Percentiles rank a stretch among this genome's conserved stretches.
These are phyloP conservation scores for Dioszegia aurantiaca DNA, from an alignment of 768 basidiomycete species.

Conservation along the genomic window DNA sequence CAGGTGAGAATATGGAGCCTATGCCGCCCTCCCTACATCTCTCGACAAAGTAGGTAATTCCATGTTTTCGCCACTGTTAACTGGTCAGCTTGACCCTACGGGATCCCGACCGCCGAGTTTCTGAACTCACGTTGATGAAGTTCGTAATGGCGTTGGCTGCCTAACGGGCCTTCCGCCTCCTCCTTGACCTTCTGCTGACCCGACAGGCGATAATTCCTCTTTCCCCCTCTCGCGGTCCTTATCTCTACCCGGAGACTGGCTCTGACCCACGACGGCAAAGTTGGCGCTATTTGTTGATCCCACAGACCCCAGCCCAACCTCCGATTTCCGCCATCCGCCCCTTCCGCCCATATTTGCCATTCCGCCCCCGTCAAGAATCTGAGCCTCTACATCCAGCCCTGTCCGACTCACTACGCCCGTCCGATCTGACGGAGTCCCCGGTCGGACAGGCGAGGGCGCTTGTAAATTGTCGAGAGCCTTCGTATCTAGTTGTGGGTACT, in stretches of 20 bases:
- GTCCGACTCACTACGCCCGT: constrained; percentile 39
- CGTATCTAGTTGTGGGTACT: constrained; percentile 5
- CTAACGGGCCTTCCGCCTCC: constrained; percentile 5
- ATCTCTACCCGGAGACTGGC: neutral
- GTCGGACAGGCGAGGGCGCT: constrained; percentile 22
- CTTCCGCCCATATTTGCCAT: constrained; percentile 42
- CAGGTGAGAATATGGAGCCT: too few relatives aligned
- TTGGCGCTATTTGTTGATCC: neutral
- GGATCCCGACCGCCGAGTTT: neutral
- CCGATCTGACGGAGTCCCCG: constrained; percentile 46
- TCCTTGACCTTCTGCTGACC: neutral
- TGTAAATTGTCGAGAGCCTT: constrained; percentile 12
- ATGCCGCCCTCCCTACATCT: too few relatives aligned
- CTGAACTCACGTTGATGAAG: constrained; percentile 24
- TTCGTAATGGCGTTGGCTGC: constrained; percentile 26
- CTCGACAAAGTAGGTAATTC: neutral
- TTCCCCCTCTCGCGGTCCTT: neutral
- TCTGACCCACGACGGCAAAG: too few relatives aligned
- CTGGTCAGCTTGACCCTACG: constrained; percentile 2
- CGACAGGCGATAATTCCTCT: constrained; percentile 1
- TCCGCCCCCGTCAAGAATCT: constrained; percentile 52
- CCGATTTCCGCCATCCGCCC: constrained; percentile 25
- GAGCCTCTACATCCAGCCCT: constrained; percentile 51
- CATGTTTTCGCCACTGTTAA: neutral
- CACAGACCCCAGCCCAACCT: constrained; percentile 10